Conservation (phyloP, 495 filamentous ascomycete genomes). For the Penicillium goetzii region DNA sequence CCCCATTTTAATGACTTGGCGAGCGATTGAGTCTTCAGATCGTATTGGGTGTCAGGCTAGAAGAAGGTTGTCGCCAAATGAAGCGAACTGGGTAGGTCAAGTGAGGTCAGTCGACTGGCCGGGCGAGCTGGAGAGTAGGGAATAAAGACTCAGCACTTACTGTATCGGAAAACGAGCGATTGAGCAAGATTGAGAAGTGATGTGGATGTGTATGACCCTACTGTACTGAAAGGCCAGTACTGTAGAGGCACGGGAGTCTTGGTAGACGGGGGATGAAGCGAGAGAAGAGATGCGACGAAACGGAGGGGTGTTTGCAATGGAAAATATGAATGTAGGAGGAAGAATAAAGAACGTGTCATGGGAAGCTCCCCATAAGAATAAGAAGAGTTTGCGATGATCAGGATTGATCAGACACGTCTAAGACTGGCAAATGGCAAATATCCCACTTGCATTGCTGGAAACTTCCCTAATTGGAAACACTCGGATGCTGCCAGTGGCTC, state of each 20-base stretch:
- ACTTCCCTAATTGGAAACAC: not conserved
- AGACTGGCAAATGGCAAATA: not conserved
- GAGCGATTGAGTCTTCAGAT: not conserved
- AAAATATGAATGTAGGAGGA: conserved; percentile 2
- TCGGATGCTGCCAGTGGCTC: not conserved
- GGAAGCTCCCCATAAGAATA: not conserved
- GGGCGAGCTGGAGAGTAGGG: not conserved
- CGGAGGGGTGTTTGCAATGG: not conserved
- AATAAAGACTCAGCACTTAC: not conserved
- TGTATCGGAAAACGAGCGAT: not conserved
- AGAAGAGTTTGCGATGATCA: not conserved
- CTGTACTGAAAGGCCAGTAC: conserved; percentile 9
- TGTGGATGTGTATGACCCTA: not conserved
- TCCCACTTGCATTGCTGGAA: not conserved
- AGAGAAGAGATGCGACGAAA: conserved; percentile 10
- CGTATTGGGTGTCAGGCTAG: not conserved
- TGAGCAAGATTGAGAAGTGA: too few relatives aligned
- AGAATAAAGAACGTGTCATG: conserved; percentile 6
- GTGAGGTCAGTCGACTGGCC: not conserved
- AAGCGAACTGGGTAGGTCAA: not conserved
- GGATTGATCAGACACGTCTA: not conserved
- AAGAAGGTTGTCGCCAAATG: not conserved
- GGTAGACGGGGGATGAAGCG: conserved; percentile 11
- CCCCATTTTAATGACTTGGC: conserved; percentile 28
- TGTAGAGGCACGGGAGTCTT: conserved; percentile 7